These are phyloP conservation scores for Durusdinium trenchii DNA, from an alignment of 73 alveolate genomes.

Conservation along the genomic window DNA sequence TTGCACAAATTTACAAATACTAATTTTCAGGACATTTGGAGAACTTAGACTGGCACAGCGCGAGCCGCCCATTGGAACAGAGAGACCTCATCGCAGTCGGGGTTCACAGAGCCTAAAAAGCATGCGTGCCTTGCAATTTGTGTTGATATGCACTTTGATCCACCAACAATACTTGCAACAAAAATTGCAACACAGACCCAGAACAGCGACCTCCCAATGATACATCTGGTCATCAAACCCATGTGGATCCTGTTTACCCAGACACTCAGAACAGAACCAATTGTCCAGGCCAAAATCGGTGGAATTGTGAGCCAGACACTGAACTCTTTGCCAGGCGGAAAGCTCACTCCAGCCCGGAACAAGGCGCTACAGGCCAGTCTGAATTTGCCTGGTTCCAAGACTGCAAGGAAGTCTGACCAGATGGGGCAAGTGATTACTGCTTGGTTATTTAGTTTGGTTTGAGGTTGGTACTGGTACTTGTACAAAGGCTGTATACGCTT, in stretches of 20 bases:
- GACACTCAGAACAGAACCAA: too few relatives aligned
- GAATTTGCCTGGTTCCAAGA: not conserved
- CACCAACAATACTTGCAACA: too few relatives aligned
- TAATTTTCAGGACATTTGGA: too few relatives aligned
- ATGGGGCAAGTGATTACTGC: not conserved
- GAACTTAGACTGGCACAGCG: too few relatives aligned
- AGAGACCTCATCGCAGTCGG: too few relatives aligned
- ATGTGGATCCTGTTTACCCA: not conserved
- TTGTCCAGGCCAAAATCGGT: too few relatives aligned
- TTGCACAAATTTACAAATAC: too few relatives aligned
- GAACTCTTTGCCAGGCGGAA: conserved; percentile 52
- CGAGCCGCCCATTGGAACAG: too few relatives aligned
- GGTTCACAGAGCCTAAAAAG: too few relatives aligned
- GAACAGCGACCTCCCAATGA: not conserved
- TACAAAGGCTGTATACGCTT: not conserved
- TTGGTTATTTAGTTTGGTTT: not conserved
- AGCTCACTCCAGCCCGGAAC: conserved; percentile 55
- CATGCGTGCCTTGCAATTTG: too few relatives aligned
- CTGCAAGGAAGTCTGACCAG: not conserved
- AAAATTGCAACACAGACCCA: not conserved
- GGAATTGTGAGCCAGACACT: too few relatives aligned
- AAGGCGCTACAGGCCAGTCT: conserved; percentile 43
- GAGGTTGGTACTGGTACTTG: not conserved
- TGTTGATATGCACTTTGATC: too few relatives aligned
- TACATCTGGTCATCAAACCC: not conserved